phyloP scores from a whole-genome alignment of 148 eudicot species.

The Silene conica region DNA sequence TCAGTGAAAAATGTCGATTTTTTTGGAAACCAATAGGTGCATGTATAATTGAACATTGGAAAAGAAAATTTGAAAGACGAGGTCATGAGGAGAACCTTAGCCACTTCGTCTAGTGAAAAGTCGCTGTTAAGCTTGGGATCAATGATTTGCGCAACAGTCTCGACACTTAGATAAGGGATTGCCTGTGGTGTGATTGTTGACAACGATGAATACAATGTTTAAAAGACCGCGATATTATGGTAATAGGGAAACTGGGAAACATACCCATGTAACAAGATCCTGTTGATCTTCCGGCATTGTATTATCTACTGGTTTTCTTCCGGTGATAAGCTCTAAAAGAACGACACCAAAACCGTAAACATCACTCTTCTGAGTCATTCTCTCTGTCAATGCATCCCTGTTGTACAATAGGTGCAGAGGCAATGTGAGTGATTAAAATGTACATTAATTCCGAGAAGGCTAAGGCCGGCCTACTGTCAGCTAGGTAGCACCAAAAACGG shows the following conservation, averaged over 20 bases:
- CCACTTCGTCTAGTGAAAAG: slow-evolving; percentile 29
- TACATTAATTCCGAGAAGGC: no score
- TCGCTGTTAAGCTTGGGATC: slow-evolving; percentile 60
- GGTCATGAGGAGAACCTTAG: slow-evolving; percentile 70
- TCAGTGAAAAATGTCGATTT: not conserved
- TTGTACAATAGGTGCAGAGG: not conserved
- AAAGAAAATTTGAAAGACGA: not conserved
- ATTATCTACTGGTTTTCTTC: slow-evolving; percentile 92
- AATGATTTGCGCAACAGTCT: slow-evolving; percentile 88
- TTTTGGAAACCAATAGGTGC: no score
- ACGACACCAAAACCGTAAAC: slow-evolving; percentile 94
- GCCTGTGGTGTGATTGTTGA: slow-evolving; percentile 42
- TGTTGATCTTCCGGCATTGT: slow-evolving; percentile 97
- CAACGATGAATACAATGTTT: not conserved
- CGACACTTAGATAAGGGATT: slow-evolving; percentile 84
- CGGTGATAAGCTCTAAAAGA: slow-evolving; percentile 86
- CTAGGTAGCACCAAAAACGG: no score
- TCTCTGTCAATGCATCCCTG: slow-evolving; percentile 96
- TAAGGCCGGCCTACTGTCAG: no score
- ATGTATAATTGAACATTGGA: no score
- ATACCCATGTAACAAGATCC: slow-evolving; percentile 92
- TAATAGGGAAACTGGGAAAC: slow-evolving; percentile 1
- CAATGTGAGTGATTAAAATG: not conserved
- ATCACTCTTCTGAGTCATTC: slow-evolving; percentile 80
- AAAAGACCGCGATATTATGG: not conserved